Evolutionary conservation across 2,329 filamentous ascomycete species (phyloP), one percentile per base, ranked within the genome.

Genomic region (Trichoderma guizhouense): DNA sequence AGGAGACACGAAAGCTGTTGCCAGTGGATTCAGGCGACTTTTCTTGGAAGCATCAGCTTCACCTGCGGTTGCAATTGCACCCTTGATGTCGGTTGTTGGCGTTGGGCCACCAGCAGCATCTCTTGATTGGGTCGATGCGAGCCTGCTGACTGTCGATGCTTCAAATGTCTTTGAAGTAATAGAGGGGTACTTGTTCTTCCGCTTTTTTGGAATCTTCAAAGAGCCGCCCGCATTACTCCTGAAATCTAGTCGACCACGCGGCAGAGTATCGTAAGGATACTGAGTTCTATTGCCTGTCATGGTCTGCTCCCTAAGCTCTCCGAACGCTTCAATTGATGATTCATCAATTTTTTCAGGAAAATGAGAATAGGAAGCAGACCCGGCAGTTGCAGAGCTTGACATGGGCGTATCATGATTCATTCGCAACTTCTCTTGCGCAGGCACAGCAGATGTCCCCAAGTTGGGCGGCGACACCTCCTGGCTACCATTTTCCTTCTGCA

Each of bases 221-320:
- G 82, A 82, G 26, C 79, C 80, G n/a, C 79, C 80, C 12, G 76
- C 77, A 30, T 76, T 73, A 51, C 75, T 72, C 34, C 79, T 76
- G 24, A 78, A 82, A 18, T 72, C 73, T 14, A 73, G 74, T 11
- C 68, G 74, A 6, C 69, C 72, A 21, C 74, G 72, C 28, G 64
- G 58, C 7, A 73, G 24, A 21, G 69, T 73, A n/a, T 71, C 69
- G 9, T 71, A 67, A 0, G 53, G 39, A 43, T 72, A 69, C 18
- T 65, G 71, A 15, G 24, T 39, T 30, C 61, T 67, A 6, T 11
- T 24, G 26, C 30, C 21, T 15, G 39, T n/a, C 30, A 12, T n/a
- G 6, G 12, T 15, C 6, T 60, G 51, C 32, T 57, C 66, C 30
- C 24, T 24, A 21, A 28, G 6, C 1, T 36, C 57, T 11, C 24